A percentile compares a stretch with the other conserved stretches of the same genome.
phyloP scores from a whole-genome alignment of 768 basidiomycete species.

The Sistotremastrum suecicum region DNA sequence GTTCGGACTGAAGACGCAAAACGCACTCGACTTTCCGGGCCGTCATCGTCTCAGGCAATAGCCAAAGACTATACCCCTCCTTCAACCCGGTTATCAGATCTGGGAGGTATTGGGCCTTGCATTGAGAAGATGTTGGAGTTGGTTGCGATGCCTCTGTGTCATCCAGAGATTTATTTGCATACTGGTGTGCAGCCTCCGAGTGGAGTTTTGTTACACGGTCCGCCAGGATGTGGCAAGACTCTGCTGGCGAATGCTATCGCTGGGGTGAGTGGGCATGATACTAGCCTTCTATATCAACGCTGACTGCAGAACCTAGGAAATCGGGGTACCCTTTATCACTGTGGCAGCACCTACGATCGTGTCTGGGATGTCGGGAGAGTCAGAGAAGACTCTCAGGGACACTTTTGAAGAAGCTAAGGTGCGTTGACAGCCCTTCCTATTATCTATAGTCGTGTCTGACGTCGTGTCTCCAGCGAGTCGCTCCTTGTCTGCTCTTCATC shows the following conservation, averaged over 20 bases:
- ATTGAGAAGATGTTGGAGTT: conserved; percentile 91
- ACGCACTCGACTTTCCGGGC: conserved; percentile 43
- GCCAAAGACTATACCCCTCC: conserved; percentile 65
- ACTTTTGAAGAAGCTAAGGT: conserved; percentile 97
- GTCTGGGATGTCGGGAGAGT: conserved; percentile 97
- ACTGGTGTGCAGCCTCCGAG: conserved; percentile 87
- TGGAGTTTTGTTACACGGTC: conserved; percentile 87
- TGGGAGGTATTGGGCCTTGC: conserved; percentile 77
- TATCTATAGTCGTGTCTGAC: conserved; percentile 1
- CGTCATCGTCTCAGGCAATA: conserved; percentile 18
- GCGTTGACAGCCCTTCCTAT: conserved; percentile 6
- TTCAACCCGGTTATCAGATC: conserved; percentile 58
- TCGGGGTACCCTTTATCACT: conserved; percentile 83
- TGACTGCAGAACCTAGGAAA: conserved; percentile 40
- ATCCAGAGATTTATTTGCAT: conserved; percentile 90
- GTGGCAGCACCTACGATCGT: conserved; percentile 94
- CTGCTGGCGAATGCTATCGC: conserved; percentile 89
- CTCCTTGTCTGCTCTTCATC: conserved; percentile 89
- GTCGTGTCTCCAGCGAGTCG: conserved; percentile 42
- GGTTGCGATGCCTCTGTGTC: conserved; percentile 89
- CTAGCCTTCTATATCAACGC: neutral
- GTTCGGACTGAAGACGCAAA: conserved; percentile 32
- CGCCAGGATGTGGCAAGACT: conserved; percentile 96
- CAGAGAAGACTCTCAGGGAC: conserved; percentile 89
- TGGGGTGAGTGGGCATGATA: conserved; percentile 42